phyloP scores from a whole-genome alignment of 805 yeast species.

The Schwanniomyces pseudopolymorphus region DNA sequence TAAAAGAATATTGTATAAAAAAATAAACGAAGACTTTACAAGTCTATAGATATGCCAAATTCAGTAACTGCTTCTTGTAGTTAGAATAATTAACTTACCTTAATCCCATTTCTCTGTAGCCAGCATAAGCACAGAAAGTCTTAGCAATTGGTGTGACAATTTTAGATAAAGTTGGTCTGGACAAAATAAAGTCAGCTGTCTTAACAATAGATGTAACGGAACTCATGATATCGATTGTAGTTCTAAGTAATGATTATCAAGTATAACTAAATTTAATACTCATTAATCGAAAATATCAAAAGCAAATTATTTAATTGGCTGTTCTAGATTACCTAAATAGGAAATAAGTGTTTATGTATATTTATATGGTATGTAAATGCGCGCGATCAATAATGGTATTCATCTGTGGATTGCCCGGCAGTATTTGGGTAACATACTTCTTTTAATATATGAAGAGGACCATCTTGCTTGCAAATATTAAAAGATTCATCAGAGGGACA shows the following conservation, averaged over 20 bases:
- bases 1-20: not conserved
- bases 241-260: not conserved
- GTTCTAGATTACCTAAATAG: conserved; percentile 22
- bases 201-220: conserved; percentile 70
- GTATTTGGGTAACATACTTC: conserved; percentile 68
- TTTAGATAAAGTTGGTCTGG: conserved; percentile 74
- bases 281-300: not conserved
- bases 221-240: conserved; percentile 38
- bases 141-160: conserved; percentile 79
- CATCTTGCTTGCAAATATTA: conserved; percentile 45
- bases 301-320: conserved; percentile 23
- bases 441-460: conserved; percentile 54
- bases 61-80: too few species aligned
- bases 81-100: conserved; percentile 34
- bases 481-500: conserved; percentile 65
- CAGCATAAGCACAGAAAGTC: conserved; percentile 69
- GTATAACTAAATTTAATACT: not conserved
- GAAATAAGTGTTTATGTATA: conserved; percentile 10
- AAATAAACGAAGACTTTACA: not conserved
- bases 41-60: too few species aligned
- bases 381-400: conserved; percentile 54
- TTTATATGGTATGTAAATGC: not conserved
- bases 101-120: conserved; percentile 94
- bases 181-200: conserved; percentile 74
- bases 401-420: conserved; percentile 55